phyloP scores from a whole-genome alignment of 495 filamentous ascomycete genomes.

The Podospora bellae-mahoneyi region DNA sequence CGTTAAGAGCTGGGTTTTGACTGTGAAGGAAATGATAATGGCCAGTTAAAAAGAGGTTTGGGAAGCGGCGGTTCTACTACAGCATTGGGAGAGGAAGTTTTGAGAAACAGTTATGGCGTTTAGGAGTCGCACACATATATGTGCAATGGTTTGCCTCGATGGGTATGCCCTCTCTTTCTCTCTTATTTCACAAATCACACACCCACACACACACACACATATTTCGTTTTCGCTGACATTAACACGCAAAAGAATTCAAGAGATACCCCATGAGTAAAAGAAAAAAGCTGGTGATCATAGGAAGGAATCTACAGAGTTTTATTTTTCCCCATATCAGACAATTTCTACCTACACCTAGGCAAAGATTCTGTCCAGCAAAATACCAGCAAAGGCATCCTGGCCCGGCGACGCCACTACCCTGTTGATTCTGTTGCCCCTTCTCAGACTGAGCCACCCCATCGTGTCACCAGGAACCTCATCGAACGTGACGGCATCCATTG shows the following conservation, averaged over 20 bases:
- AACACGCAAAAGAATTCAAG: background rate
- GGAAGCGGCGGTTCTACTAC: background rate
- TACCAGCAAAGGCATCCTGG: constrained; percentile 47
- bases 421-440: constrained; percentile 72
- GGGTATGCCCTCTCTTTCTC: background rate
- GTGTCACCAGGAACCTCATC: constrained; percentile 54
- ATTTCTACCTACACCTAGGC: constrained; percentile 30
- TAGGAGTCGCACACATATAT: background rate
- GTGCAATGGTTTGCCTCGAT: background rate
- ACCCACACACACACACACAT: too few relatives aligned
- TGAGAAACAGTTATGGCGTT: background rate
- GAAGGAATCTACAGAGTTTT: background rate
- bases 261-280: background rate
- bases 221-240: background rate
- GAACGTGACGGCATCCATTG: constrained; percentile 32
- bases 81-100: background rate
- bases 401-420: constrained; percentile 61
- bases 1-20: background rate
- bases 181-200: background rate
- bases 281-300: background rate
- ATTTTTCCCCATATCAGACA: background rate
- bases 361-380: constrained; percentile 50
- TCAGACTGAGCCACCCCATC: constrained; percentile 66
- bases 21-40: too few relatives aligned
- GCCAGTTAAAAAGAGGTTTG: background rate